Conservation (phyloP, 371 early-diverging fungal genomes). For the Apophysomyces ossiformis region DNA sequence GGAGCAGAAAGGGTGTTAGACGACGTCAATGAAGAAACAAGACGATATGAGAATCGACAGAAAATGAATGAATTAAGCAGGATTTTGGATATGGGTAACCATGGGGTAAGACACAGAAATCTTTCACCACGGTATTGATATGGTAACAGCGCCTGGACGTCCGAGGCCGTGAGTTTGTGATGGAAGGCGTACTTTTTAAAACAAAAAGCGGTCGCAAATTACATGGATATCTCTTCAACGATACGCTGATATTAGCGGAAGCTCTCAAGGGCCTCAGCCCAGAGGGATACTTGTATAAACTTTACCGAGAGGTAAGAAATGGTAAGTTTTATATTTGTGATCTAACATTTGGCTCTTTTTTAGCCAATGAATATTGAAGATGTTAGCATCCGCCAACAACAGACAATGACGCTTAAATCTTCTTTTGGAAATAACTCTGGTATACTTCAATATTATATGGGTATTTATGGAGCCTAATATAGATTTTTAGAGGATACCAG, state of each 20-base stretch:
- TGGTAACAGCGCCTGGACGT: conserved; percentile 58
- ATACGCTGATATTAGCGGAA: conserved; percentile 75
- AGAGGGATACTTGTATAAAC: conserved; percentile 51
- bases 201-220: conserved; percentile 85
- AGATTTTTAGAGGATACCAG: conserved; percentile 50
- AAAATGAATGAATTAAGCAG: conserved; percentile 73
- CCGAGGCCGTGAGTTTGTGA: conserved; percentile 72
- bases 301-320: conserved; percentile 63
- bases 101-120: conserved; percentile 50
- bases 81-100: conserved; percentile 69
- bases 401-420: conserved; percentile 33
- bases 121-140: not conserved
- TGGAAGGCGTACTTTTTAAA: conserved; percentile 84
- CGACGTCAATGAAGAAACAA: conserved; percentile 80
- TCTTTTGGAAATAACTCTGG: conserved; percentile 32
- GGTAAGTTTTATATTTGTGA: not conserved
- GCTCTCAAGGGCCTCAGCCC: conserved; percentile 46
- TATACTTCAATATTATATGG: not conserved
- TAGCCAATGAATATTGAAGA: conserved; percentile 40
- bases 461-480: not conserved
- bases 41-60: conserved; percentile 73
- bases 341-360: not conserved
- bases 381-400: conserved; percentile 36
- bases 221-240: conserved; percentile 87
- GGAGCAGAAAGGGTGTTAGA: conserved; percentile 73